Evolutionary conservation across 345 rosid genomes (phyloP), one percentile per base, ranked within the genome.

Genomic region (Pugionium cornutum): DNA sequence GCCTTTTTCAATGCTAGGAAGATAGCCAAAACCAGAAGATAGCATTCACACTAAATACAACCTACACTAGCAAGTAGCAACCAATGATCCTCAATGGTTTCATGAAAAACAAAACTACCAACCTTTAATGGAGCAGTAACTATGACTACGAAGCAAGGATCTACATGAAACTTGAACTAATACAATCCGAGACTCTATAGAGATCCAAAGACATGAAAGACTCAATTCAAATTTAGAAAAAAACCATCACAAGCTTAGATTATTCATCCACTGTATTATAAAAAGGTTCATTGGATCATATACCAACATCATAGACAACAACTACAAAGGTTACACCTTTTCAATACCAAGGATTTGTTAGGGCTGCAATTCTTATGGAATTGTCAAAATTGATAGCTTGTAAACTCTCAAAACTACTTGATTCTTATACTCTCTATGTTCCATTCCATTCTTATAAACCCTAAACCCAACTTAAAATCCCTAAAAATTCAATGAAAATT

Each of bases 1-100:
- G 49, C 33, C 8, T 10, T 18, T 9, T 41, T 2, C 1, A 56
- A 68, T 68, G 50, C 95, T 86, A 76, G 69, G 34, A 72, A 58
- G 34, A 53, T 25, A 62, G 3, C 31, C 27, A 41, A 64, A 67
- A 41, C 5, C 49, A 25, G 7, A 39, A 37, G 37, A 50, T 33
- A 40, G 31, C 46, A 53, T 37, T 53, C 2, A 2, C 34, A 18
- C 28, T 11, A 28, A 57, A 8, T 10, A 53, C 52, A 39, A 59
- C 36, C 25, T 18, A 62, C 1, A 26, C 26, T 2, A 61, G 7
- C 62, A 60, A 52, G 18, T 2, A 61, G 7, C 62, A 60, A 52
- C 29, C 11, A 28, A 8, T 5, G 47, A 1, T 27, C 39, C 39
- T 53, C 61, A 62, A 28, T 33, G 8, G 18, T 33, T 3, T 41